Evolutionary conservation across 1,284 basidiomycete species (phyloP).

Genomic region (Laetiporus sulphureus): DNA sequence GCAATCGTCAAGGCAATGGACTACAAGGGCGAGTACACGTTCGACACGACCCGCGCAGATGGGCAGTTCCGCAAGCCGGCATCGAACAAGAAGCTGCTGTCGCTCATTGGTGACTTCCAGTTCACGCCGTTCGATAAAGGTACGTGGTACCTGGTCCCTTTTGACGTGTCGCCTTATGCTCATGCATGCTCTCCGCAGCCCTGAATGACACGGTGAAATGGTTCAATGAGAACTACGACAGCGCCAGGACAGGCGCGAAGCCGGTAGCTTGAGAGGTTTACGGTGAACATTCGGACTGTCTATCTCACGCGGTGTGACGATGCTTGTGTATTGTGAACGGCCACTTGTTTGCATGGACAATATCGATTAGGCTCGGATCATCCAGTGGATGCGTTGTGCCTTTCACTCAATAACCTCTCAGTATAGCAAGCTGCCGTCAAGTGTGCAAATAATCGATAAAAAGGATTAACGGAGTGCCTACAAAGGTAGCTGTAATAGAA

Average conservation of each 20-base stretch:
- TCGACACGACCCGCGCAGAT: slow-evolving; percentile 66
- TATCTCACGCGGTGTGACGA: no score
- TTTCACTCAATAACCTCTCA: no score
- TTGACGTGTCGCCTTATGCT: background rate
- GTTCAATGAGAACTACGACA: slow-evolving; percentile 20
- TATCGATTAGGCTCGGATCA: background rate
- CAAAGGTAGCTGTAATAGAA: no score
- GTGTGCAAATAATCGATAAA: no score
- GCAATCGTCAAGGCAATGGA: slow-evolving; percentile 76
- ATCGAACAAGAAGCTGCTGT: slow-evolving; percentile 77
- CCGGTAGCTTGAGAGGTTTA: background rate
- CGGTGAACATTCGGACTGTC: no score
- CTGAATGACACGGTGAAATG: slow-evolving; percentile 18
- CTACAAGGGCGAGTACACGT: slow-evolving; percentile 69
- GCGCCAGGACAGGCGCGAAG: slow-evolving; percentile 15
- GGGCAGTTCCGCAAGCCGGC: slow-evolving; percentile 93
- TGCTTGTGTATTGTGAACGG: no score
- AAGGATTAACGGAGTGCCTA: no score
- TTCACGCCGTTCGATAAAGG: slow-evolving; percentile 84
- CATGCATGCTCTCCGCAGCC: slow-evolving; percentile 7
- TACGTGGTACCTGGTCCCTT: slow-evolving; percentile 27
- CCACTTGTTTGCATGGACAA: no score
- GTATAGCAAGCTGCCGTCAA: no score
- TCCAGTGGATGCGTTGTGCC: background rate
- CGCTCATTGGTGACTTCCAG: slow-evolving; percentile 65